phyloP scores from a whole-genome alignment of 2,329 filamentous ascomycete species.

The Calonectria crousiana region DNA sequence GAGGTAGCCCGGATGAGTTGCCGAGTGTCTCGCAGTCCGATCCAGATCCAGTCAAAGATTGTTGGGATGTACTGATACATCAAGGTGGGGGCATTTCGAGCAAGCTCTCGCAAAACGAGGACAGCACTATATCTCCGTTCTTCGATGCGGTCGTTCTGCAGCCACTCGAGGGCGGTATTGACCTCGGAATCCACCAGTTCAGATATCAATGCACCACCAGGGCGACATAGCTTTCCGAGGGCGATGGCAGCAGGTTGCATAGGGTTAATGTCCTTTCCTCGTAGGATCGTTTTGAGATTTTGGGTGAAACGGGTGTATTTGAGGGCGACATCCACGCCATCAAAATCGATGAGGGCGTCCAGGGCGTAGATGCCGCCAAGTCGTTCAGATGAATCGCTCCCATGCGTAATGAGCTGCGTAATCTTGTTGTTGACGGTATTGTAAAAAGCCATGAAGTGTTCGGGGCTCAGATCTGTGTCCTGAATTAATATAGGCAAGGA shows the following conservation, averaged over 20 bases:
- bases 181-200: conserved; percentile 97
- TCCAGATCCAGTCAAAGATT: conserved; percentile 96
- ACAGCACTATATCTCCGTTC: conserved; percentile 94
- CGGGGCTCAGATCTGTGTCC: conserved; percentile 77
- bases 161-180: conserved; percentile 95
- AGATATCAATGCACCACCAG: conserved; percentile 92
- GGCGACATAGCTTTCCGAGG: conserved; percentile 89
- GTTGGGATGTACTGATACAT: conserved; percentile 97
- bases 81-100: conserved; percentile 91
- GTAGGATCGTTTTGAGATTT: conserved; percentile 87
- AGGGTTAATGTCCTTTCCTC: conserved; percentile 90
- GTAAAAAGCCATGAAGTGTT: conserved; percentile 77
- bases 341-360: conserved; percentile 94
- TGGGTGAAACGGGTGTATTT: conserved; percentile 96
- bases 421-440: conserved; percentile 68
- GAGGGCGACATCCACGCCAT: conserved; percentile 90
- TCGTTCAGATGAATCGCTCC: conserved; percentile 87
- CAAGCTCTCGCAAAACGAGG: conserved; percentile 89
- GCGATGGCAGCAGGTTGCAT: conserved; percentile 92
- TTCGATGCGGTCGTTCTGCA: conserved; percentile 94
- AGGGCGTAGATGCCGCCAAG: conserved; percentile 93
- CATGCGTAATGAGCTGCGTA: conserved; percentile 80
- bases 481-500: conserved; percentile 30
- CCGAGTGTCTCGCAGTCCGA: conserved; percentile 88
- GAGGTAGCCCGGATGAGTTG: conserved; percentile 93